These are phyloP conservation scores for Pseudohalonectria lignicola DNA, from an alignment of 2,329 filamentous ascomycete species.

Conservation along the genomic window DNA sequence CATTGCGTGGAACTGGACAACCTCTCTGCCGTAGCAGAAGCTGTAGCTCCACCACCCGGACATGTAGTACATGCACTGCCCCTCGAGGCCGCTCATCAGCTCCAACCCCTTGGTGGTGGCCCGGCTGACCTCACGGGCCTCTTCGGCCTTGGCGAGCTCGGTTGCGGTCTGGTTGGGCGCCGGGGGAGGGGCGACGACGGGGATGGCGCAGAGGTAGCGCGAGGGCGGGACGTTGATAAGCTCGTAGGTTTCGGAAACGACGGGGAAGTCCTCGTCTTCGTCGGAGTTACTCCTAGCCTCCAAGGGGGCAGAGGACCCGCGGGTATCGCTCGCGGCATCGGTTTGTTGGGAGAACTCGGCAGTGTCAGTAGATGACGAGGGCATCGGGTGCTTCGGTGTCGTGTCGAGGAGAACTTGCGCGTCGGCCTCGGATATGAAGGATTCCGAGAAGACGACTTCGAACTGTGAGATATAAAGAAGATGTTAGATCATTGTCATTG, in stretches of 20 bases:
- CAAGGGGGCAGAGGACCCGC: conserved; percentile 7
- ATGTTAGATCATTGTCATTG: neutral
- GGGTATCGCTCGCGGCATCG: neutral
- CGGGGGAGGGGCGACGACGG: conserved; percentile 48
- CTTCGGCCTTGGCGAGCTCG: conserved; percentile 58
- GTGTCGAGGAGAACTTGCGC: conserved; percentile 50
- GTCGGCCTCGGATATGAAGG: conserved; percentile 60
- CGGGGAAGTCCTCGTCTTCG: conserved; percentile 20
- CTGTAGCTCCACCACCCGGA: conserved; percentile 95
- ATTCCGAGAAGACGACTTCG: conserved; percentile 64
- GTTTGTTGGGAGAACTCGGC: no score
- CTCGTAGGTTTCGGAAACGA: conserved; percentile 49
- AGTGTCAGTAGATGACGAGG: neutral
- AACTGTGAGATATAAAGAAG: conserved; percentile 47
- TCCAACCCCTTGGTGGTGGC: conserved; percentile 73
- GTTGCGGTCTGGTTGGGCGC: conserved; percentile 55
- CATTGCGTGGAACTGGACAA: conserved; percentile 84
- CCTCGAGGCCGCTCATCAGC: conserved; percentile 65
- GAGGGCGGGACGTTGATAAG: conserved; percentile 59
- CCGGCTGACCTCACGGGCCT: conserved; percentile 68
- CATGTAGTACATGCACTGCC: conserved; percentile 68
- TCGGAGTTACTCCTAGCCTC: conserved; percentile 15
- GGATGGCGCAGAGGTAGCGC: conserved; percentile 77
- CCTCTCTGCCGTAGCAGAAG: conserved; percentile 81
- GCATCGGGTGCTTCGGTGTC: conserved; percentile 4